A percentile compares a stretch with the other conserved stretches of the same genome.
Conservation (phyloP, 1,139 yeast species). For the Suzukiozyma palmioleophila region DNA sequence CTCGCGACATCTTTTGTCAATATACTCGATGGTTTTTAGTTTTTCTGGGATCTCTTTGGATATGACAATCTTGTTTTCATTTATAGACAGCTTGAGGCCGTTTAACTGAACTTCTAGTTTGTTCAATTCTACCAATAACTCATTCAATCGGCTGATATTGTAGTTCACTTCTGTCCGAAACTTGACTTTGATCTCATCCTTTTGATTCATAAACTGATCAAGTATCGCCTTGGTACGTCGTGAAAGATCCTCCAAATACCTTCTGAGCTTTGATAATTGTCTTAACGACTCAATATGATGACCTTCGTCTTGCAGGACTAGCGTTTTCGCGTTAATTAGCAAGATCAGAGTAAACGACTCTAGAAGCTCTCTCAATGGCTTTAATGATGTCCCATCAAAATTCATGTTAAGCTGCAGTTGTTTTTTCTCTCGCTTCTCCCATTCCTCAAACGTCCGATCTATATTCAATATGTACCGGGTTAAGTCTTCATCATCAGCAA, state of each 20-base stretch:
- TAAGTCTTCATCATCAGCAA: slow-evolving; percentile 23
- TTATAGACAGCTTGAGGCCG: slow-evolving; percentile 20
- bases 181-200: slow-evolving; percentile 15
- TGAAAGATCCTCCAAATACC: neutral
- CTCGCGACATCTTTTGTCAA: slow-evolving; percentile 25
- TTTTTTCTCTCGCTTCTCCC: neutral
- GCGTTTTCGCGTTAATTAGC: neutral
- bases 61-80: slow-evolving; percentile 24
- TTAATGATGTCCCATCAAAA: slow-evolving; percentile 5
- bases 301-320: slow-evolving; percentile 8
- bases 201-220: slow-evolving; percentile 1
- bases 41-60: slow-evolving; percentile 25
- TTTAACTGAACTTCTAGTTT: slow-evolving; percentile 26
- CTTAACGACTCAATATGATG: slow-evolving; percentile 7
- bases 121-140: slow-evolving; percentile 22
- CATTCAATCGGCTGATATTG: slow-evolving; percentile 26
- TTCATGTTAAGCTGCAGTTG: neutral
- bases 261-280: slow-evolving; percentile 2
- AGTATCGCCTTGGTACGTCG: neutral
- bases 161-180: slow-evolving; percentile 25
- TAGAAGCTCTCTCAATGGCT: slow-evolving; percentile 11
- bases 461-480: slow-evolving; percentile 30
- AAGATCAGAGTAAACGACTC: slow-evolving; percentile 5
- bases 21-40: slow-evolving; percentile 29
- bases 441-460: slow-evolving; percentile 26